Evolutionary conservation across 2,329 filamentous ascomycete species (phyloP).

Genomic region (Didymella pinodella): DNA sequence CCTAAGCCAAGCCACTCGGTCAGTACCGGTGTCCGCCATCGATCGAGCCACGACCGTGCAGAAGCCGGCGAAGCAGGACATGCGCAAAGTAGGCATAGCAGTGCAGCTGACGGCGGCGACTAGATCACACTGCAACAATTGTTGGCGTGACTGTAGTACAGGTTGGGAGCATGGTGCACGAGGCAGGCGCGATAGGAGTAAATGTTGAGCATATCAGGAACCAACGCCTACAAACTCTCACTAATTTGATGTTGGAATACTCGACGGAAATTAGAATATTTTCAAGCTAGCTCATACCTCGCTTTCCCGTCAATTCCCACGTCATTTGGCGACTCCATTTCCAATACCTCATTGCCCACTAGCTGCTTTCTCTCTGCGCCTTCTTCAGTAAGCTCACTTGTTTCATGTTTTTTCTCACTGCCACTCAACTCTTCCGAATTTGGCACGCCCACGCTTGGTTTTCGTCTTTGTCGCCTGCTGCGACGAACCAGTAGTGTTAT

Average conservation of each 20-base stretch:
- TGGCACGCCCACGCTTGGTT: no score
- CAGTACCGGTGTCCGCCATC: constrained; percentile 13
- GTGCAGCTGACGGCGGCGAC: constrained; percentile 16
- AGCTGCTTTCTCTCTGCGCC: not conserved
- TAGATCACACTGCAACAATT: not conserved
- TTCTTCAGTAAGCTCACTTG: not conserved
- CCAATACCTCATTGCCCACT: not conserved
- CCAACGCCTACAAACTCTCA: not conserved
- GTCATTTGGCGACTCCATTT: not conserved
- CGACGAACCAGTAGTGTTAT: not conserved
- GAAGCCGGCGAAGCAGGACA: constrained; percentile 25
- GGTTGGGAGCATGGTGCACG: not conserved
- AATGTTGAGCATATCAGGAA: not conserved
- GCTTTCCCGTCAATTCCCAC: not conserved
- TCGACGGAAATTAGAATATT: no score
- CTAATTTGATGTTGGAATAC: no score
- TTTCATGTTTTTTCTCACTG: not conserved
- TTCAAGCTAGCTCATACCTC: not conserved
- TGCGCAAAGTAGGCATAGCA: not conserved
- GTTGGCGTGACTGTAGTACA: not conserved
- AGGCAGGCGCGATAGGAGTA: no score
- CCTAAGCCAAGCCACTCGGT: constrained; percentile 14
- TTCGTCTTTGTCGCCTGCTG: not conserved
- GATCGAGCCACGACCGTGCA: constrained; percentile 21
- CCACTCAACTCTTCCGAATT: not conserved